Base-by-base conservation (phyloP, 495 filamentous ascomycete species). In the Hyaloscypha bicolor region DNA sequence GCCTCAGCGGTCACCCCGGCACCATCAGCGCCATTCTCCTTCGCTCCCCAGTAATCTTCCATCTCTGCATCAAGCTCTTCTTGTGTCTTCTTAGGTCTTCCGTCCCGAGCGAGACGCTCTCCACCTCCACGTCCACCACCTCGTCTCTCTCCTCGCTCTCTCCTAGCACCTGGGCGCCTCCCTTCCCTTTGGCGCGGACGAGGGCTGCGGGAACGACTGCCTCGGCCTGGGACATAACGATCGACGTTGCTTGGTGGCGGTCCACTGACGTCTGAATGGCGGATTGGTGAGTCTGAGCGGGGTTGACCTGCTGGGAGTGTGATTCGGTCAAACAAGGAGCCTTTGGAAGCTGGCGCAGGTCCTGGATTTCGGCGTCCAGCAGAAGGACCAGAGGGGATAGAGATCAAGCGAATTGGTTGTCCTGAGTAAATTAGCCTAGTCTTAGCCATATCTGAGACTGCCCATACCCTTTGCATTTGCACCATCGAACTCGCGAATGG, bases 371-470 rank as follows among this genome's bases (percentile, higher is more conserved):
- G 78, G 64, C 80, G 77, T 37, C 74, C 55, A 68, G 68, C 55
- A 68, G 77, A 58, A 53, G 84, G 79, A 29, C 80, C 82, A 55
- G 74, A 73, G 11, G 89, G 84, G 22, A 95, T 73, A 19, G 94
- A 79, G 1, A 87, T 87, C 32, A 97, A 76, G n/a, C 85, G 89
- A 66, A 98, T 97, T 3, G 92, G 93, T 76, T 97, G 93, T 64
- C 88, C 86, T 85, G 48, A 11, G 9, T 29, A 45, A 21, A 21
- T 70, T 65, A 70, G 60, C 22, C 1, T 2, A 1, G 39, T 51
- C 30, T 6, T 22, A 25, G 9, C 9, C 8, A 25, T 31, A 12
- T 30, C 39, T 2, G 19, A 32, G 9, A 11, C 16, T 31, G 29
- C 58, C 58, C 68, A 60, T 79, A 81, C 91, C 92, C 69, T 94